Percentiles rank a stretch among this genome's conserved stretches.
phyloP scores from a whole-genome alignment of 768 basidiomycete genomes.

The Paxillus involutus region DNA sequence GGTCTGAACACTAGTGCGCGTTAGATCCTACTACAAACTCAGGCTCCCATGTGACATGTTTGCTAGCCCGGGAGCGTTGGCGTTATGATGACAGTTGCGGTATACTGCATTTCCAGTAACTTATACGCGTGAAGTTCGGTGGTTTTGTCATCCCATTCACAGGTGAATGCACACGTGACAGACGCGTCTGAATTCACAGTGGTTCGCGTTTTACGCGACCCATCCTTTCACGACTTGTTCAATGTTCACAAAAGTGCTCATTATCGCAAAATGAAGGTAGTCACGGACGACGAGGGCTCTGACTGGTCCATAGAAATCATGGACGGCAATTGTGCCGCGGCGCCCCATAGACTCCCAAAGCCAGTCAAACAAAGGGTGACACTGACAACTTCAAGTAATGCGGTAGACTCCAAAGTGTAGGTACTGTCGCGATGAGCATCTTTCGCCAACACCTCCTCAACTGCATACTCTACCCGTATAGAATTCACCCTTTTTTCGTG shows the following conservation, averaged over 20 bases:
- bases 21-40: too few relatives aligned
- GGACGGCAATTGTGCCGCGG: constrained; percentile 15
- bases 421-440: constrained; percentile 8
- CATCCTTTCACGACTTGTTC: not conserved
- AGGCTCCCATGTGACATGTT: too few relatives aligned
- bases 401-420: constrained; percentile 11
- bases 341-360: constrained; percentile 6
- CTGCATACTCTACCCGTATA: constrained; percentile 4
- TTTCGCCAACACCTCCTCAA: constrained; percentile 11
- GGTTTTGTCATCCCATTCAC: too few relatives aligned
- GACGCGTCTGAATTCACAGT: not conserved
- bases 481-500: constrained; percentile 19
- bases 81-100: too few relatives aligned
- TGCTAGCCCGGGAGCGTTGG: too few relatives aligned
- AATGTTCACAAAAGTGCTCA: constrained; percentile 1
- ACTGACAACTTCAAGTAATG: not conserved
- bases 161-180: constrained; percentile 10
- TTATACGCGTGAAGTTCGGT: too few relatives aligned
- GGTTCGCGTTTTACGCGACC: not conserved
- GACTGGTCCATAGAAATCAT: constrained; percentile 34
- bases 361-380: constrained; percentile 18
- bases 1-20: not conserved
- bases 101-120: too few relatives aligned
- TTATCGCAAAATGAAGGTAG: constrained; percentile 13
- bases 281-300: constrained; percentile 16